Base-by-base conservation (phyloP, 768 basidiomycete species). In the Pluteus cervinus region DNA sequence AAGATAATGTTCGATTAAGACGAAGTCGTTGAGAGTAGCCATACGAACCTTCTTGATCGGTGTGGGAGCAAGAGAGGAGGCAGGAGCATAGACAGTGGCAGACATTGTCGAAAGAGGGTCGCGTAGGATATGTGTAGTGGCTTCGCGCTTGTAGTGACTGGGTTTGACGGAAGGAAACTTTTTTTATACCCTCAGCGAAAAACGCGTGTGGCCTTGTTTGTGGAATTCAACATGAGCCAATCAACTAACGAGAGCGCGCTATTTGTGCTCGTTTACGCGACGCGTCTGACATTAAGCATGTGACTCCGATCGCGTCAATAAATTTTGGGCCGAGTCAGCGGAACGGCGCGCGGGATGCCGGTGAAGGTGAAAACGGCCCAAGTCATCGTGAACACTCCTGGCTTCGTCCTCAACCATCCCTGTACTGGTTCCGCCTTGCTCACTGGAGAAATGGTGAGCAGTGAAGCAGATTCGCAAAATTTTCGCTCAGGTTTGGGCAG, bases 31-130 rank as follows among this genome's bases (percentile, higher is more conserved):
- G 24, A 21, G 36, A 23, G 31, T 10, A 33, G 37, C 33, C 12
- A 12, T 7, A 38, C 43, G 29, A 46, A 73, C 75, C 68, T 71
- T 68, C 48, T 76, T 76, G 55, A 71, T 74, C 12, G 73, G 74
- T 0, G 74, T 73, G 20, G 63, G 57, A 20, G 53, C 37, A 17
- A 58, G 44, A 36, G 56, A 60, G 32, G 46, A 15, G 12, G 48
- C 22, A 34, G 53, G 30, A n/a, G n/a, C n/a, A n/a, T n/a, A n/a
- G 32, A 56, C 26, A 34, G 62, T 52, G 34, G 61, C 49, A 61
- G 65, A 63, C 54, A 35, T 24, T 40, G 22, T 23, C 37, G 26
- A 30, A 26, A 47, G 23, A 37, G 37, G 37, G 23, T 36, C 38
- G 40, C 17, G 11, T 14, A 38, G 30, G 22, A 24, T 33, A 45